phyloP scores from a whole-genome alignment of 345 rosid genomes.

The Conringia planisiliqua region DNA sequence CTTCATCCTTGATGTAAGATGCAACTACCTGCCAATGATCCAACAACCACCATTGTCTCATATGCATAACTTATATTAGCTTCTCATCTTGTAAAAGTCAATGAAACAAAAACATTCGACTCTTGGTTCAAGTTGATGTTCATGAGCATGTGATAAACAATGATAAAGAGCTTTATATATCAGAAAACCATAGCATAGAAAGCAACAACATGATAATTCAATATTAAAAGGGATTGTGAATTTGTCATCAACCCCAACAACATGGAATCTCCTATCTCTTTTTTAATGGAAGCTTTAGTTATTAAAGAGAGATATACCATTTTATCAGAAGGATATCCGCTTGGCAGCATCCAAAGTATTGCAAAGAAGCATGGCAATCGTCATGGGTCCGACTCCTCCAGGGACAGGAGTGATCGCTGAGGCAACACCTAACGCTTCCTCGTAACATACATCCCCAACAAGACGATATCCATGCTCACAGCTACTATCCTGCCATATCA shows the following conservation, averaged over 20 bases:
- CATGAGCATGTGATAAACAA: neutral
- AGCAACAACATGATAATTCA: neutral
- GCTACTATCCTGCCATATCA: constrained; percentile 57
- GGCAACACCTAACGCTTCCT: constrained; percentile 73
- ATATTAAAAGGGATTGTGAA: neutral
- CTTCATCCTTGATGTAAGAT: neutral
- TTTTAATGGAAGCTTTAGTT: neutral
- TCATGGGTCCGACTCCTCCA: constrained; percentile 92
- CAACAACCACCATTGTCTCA: neutral
- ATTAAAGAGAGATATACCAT: constrained; percentile 19
- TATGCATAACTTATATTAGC: neutral
- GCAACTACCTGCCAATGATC: neutral
- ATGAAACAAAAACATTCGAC: neutral
- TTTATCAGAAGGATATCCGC: constrained; percentile 24
- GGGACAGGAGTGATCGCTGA: constrained; percentile 90
- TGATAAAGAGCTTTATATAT: neutral
- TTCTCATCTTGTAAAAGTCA: neutral
- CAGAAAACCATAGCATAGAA: neutral
- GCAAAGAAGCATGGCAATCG: constrained; percentile 84
- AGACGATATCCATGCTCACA: constrained; percentile 72
- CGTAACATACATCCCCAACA: constrained; percentile 77
- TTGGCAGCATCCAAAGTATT: constrained; percentile 81
- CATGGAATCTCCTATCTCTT: neutral
- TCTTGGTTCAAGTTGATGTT: neutral
- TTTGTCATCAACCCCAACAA: neutral